Conservation (phyloP, 2,329 filamentous ascomycete genomes). For the Fusarium sulawesiense region DNA sequence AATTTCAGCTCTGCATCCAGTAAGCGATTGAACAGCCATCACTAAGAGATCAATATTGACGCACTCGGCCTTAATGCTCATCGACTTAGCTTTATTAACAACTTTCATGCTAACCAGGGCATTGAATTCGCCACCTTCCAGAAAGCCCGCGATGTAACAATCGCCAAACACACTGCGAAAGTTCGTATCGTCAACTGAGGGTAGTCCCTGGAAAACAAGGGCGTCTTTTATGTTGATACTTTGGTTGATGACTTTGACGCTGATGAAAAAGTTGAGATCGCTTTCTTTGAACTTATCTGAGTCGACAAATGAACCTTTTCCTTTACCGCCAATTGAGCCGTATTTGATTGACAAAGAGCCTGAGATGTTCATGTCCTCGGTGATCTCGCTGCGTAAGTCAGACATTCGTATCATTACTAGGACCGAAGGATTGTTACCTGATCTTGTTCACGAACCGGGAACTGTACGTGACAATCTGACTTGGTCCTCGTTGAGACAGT, state of each 20-base stretch:
- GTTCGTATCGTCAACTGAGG: neutral
- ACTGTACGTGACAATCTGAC: neutral
- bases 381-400: neutral
- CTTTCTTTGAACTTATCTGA: conserved; percentile 3
- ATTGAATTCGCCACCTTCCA: conserved; percentile 1
- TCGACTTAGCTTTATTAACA: neutral
- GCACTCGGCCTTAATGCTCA: no score
- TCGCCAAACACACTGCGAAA: neutral
- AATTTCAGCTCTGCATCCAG: neutral
- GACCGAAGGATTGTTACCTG: neutral
- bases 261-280: conserved; percentile 1
- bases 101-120: conserved; percentile 8
- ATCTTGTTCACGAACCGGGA: neutral
- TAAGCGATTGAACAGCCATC: neutral
- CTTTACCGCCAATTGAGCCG: neutral
- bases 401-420: no score
- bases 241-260: conserved; percentile 8
- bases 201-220: neutral
- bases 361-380: conserved; percentile 1
- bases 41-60: neutral
- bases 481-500: neutral
- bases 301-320: neutral
- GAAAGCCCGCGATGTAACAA: neutral
- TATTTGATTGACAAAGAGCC: neutral
- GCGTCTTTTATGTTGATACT: conserved; percentile 4